Percentiles rank a stretch among this genome's conserved stretches.
Evolutionary conservation across 352 stramenopile genomes (phyloP).

Genomic region (Blastocystis sp.): DNA sequence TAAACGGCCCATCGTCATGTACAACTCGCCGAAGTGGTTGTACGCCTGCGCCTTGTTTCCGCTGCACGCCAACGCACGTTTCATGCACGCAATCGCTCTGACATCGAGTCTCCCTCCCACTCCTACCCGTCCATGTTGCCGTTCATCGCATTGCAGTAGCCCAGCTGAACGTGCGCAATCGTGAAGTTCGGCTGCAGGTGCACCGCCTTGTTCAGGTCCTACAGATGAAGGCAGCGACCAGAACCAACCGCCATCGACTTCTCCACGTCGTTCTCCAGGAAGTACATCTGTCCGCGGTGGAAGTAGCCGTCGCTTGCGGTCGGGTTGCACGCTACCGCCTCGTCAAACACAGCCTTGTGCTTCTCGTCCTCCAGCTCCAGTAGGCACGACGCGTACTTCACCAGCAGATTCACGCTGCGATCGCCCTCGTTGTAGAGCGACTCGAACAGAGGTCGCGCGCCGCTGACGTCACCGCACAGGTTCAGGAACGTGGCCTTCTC

Average conservation of each 20-base stretch:
- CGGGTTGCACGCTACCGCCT: not conserved
- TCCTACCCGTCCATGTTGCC: not conserved
- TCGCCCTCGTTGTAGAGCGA: not conserved
- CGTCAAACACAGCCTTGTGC: not conserved
- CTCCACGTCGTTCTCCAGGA: not conserved
- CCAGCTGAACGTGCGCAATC: constrained; percentile 36
- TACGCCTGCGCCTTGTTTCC: not conserved
- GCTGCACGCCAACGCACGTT: not conserved
- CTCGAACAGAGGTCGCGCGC: not conserved
- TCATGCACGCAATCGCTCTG: constrained; percentile 47
- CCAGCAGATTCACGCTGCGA: constrained; percentile 27
- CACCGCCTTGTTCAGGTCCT: constrained; percentile 13
- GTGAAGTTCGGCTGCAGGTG: not conserved
- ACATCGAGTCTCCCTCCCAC: not conserved
- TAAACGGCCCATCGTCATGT: not conserved
- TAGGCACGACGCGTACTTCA: constrained; percentile 39
- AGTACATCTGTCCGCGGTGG: constrained; percentile 47
- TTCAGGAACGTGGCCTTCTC: constrained; percentile 33
- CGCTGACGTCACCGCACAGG: not conserved
- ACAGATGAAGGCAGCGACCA: not conserved
- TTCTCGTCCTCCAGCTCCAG: constrained; percentile 21
- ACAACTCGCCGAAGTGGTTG: constrained; percentile 45
- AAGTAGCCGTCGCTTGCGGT: constrained; percentile 29
- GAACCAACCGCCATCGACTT: not conserved
- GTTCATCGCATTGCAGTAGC: constrained; percentile 2